Conservation (phyloP, 2,329 filamentous ascomycete species). For the Fusarium secorum region DNA sequence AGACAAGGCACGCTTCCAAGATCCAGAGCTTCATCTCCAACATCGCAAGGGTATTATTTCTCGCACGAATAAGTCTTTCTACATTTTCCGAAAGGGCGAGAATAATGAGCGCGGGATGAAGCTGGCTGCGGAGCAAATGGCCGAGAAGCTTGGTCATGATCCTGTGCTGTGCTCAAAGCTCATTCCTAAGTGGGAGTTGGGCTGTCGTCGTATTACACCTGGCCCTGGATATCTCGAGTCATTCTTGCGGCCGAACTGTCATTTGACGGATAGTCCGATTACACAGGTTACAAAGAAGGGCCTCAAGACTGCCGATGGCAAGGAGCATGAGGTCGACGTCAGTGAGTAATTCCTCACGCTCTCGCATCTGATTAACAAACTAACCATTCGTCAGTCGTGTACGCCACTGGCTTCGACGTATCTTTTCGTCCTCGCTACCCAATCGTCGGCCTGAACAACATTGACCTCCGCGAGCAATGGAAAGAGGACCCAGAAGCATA, state of each 20-base stretch:
- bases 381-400: conserved; percentile 50
- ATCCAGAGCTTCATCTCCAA: conserved; percentile 60
- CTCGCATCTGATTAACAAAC: rapidly evolving
- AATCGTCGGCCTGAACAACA: conserved; percentile 57
- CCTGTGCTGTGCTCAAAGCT: conserved; percentile 32
- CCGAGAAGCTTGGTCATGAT: conserved; percentile 33
- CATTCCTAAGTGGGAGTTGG: conserved; percentile 36
- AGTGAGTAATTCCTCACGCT: conserved; percentile 5
- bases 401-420: conserved; percentile 64
- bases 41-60: conserved; percentile 53
- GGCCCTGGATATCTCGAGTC: conserved; percentile 35
- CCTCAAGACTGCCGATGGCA: conserved; percentile 30
- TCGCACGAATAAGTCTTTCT: conserved; percentile 46
- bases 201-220: conserved; percentile 32
- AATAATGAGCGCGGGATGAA: conserved; percentile 36
- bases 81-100: conserved; percentile 42
- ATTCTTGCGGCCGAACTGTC: conserved; percentile 31
- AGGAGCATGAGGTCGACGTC: conserved; percentile 34
- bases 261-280: conserved; percentile 31
- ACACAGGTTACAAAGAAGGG: conserved; percentile 30
- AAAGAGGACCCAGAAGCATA: conserved; percentile 47
- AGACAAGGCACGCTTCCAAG: conserved; percentile 58
- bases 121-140: conserved; percentile 35
- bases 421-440: conserved; percentile 61
- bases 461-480: conserved; percentile 61